Evolutionary conservation across 177 flowering plant genomes (phyloP).

Genomic region (Tripterygium wilfordii): DNA sequence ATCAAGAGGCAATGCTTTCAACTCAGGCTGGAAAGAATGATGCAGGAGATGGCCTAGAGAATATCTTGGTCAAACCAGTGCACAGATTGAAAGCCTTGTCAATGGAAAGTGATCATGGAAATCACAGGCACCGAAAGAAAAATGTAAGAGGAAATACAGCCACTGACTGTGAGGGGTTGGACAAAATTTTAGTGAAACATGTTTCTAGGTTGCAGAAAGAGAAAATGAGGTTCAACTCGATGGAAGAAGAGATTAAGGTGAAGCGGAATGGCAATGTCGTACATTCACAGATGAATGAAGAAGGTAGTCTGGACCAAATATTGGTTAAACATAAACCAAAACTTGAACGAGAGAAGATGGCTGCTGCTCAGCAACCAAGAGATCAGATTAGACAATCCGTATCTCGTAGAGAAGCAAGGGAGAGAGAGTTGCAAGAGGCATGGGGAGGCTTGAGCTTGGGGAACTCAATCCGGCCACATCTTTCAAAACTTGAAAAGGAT

Average conservation of each 20-base stretch:
- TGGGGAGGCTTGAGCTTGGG: conserved; percentile 94
- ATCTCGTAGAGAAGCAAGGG: conserved; percentile 58
- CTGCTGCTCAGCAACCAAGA: conserved; percentile 30
- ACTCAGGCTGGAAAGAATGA: conserved; percentile 11
- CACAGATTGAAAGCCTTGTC: conserved; percentile 44
- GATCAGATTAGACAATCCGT: conserved; percentile 21
- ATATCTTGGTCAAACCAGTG: conserved; percentile 45
- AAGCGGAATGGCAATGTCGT: conserved; percentile 9
- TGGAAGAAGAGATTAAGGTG: conserved; percentile 20
- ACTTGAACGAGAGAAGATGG: conserved; percentile 61
- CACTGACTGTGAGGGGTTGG: conserved; percentile 52
- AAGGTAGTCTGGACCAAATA: conserved; percentile 49
- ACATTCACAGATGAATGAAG: conserved; percentile 20
- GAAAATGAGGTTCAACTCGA: conserved; percentile 26
- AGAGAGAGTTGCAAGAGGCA: conserved; percentile 71
- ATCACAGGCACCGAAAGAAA: conserved; percentile 14
- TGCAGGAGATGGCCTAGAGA: conserved; percentile 34
- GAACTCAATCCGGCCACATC: conserved; percentile 68
- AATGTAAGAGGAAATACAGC: conserved; percentile 11
- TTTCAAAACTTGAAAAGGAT: conserved; percentile 77
- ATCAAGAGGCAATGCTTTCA: too few relatives aligned
- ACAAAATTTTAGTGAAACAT: conserved; percentile 68
- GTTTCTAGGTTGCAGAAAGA: conserved; percentile 68
- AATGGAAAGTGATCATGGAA: conserved; percentile 13
- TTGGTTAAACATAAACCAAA: conserved; percentile 61